Percentiles rank a stretch among this genome's conserved stretches.
These are phyloP conservation scores for Lactarius quietus DNA, from an alignment of 768 basidiomycete species.

Conservation along the genomic window DNA sequence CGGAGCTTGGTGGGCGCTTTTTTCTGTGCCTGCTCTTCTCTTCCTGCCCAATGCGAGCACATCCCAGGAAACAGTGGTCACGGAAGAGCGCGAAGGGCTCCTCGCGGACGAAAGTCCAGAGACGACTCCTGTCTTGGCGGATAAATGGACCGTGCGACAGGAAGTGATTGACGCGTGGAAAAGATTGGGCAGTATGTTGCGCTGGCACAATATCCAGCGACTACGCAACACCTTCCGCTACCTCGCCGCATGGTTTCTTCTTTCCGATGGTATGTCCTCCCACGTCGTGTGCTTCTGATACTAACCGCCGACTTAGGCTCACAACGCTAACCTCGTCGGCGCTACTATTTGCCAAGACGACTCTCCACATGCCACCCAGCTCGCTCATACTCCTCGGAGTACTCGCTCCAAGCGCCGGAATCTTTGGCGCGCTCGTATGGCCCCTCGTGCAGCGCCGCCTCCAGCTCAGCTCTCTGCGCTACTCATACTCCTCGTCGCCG, in stretches of 20 bases:
- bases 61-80: conserved; percentile 24
- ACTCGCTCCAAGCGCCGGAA: too few species aligned
- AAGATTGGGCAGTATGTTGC: conserved; percentile 68
- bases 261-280: conserved; percentile 88
- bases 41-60: conserved; percentile 55
- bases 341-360: conserved; percentile 88
- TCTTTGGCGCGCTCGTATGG: too few species aligned
- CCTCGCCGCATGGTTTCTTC: conserved; percentile 90
- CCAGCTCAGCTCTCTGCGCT: too few species aligned
- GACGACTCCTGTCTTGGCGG: background rate
- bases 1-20: conserved; percentile 85
- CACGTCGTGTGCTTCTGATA: conserved; percentile 15
- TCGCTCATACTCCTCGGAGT: too few species aligned
- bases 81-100: conserved; percentile 22
- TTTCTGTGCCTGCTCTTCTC: conserved; percentile 71
- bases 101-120: conserved; percentile 11
- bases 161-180: conserved; percentile 74
- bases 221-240: conserved; percentile 93
- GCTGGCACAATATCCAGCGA: too few species aligned
- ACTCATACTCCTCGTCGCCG: too few species aligned
- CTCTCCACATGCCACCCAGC: conserved; percentile 73
- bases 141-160: conserved; percentile 42
- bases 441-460: too few species aligned
- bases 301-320: conserved; percentile 56
- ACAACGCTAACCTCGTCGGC: conserved; percentile 92